Base-by-base conservation (phyloP, 192 early-diverging fungal species). In the Coemansia sp. region DNA sequence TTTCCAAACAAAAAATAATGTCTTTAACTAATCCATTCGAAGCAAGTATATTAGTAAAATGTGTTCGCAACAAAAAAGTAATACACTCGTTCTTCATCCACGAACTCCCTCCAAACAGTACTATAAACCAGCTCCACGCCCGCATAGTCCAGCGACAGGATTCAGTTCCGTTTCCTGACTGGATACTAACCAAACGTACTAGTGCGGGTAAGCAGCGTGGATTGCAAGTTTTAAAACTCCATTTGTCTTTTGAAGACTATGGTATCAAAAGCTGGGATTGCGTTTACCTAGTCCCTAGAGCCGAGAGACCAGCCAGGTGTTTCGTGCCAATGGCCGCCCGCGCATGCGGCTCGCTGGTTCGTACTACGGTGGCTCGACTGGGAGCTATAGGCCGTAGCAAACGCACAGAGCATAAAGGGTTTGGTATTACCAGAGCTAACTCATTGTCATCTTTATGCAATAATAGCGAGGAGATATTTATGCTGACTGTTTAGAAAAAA, bases 51-150 rank as follows among this genome's bases (percentile, higher is more conserved):
- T 56, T 77, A 19, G 63, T 77, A 22, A 60, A 68, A 17, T 64
- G 63, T 50, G 13, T 65, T 2, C 24, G 27, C 31, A 4, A 51
- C 13, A 22, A 34, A 5, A 13, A 55, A 2, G 38, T 61, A 4
- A 13, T 69, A 0, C 66, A 77, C 20, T 77, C 76, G 34, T 77
- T 72, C 15, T 77, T 77, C 31, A 27, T 77, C 15, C 76, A 77
- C 67, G 70, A 77, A 17, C 63, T 77, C 5, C 20, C 70, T 7
- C 70, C 76, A 7, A 77, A 77, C 64, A 56, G 76, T 55, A 31
- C 67, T 5, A 45, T 77, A 2, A 24, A 51, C n/a, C 53, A 71
- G 22, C 61, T 77, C 2, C 65, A 63, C 9, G 55, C 48, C 6
- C 63, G 69, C 17, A 63, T 68, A 15, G 5, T 15, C 3, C 60